Evolutionary conservation across 2,329 filamentous ascomycete species (phyloP).

Genomic region (Fusarium chlamydosporum): DNA sequence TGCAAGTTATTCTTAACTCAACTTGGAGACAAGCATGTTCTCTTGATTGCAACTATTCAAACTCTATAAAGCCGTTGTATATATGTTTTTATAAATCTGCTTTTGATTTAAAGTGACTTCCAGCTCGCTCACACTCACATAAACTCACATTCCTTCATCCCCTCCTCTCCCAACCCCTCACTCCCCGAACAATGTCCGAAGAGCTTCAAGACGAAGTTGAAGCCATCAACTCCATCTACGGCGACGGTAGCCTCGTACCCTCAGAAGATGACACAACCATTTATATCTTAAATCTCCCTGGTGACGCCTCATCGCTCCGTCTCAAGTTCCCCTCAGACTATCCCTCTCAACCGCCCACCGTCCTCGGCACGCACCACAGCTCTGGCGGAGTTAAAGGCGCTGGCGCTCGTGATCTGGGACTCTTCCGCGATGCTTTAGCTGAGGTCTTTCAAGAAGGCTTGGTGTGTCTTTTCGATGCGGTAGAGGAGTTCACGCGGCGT

Average conservation of each 20-base stretch:
- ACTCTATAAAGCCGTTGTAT: neutral
- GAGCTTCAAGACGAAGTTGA: slow-evolving; percentile 80
- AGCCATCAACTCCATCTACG: slow-evolving; percentile 89
- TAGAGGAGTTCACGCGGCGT: slow-evolving; percentile 76
- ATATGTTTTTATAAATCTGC: neutral
- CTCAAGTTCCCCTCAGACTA: slow-evolving; percentile 81
- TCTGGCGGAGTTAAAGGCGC: slow-evolving; percentile 80
- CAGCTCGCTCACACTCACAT: neutral
- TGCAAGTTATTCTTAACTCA: slow-evolving; percentile 26
- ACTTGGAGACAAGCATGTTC: slow-evolving; percentile 20
- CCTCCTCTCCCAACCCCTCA: slow-evolving; percentile 19
- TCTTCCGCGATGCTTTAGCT: slow-evolving; percentile 76
- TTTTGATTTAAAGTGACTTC: neutral
- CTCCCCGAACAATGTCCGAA: slow-evolving; percentile 63
- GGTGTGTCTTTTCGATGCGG: slow-evolving; percentile 91
- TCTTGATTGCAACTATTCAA: slow-evolving; percentile 8
- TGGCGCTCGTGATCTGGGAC: slow-evolving; percentile 77
- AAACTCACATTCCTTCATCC: neutral
- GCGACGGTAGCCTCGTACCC: slow-evolving; percentile 71
- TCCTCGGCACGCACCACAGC: slow-evolving; percentile 85
- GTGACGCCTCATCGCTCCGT: slow-evolving; percentile 69
- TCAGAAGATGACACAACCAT: slow-evolving; percentile 54
- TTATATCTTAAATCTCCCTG: slow-evolving; percentile 77
- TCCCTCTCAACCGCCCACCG: slow-evolving; percentile 78
- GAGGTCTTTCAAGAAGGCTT: slow-evolving; percentile 79